Conservation (phyloP, 495 filamentous ascomycete species). For the Penicillium pulvis region DNA sequence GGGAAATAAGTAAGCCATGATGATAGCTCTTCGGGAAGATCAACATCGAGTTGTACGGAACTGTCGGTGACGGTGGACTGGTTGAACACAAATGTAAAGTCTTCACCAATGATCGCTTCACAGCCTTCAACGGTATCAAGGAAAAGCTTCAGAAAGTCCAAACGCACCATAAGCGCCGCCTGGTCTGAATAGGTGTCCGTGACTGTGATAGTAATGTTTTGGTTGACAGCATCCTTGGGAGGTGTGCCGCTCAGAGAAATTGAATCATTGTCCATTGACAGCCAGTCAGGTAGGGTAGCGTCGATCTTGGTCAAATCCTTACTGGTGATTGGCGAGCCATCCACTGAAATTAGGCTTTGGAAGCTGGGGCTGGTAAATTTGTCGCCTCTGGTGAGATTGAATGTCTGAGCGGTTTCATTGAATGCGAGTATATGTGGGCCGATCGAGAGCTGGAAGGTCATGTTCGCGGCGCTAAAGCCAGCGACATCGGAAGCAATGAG, state of each 20-base stretch:
- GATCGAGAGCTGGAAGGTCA: slow-evolving; percentile 69
- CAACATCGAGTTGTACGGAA: slow-evolving; percentile 56
- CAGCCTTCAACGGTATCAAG: slow-evolving; percentile 37
- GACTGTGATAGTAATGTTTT: slow-evolving; percentile 67
- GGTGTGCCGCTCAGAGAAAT: slow-evolving; percentile 66
- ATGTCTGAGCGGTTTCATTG: slow-evolving; percentile 52
- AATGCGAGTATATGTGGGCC: slow-evolving; percentile 68
- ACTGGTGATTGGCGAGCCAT: slow-evolving; percentile 53
- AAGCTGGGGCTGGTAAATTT: slow-evolving; percentile 59
- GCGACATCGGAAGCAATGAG: slow-evolving; percentile 79
- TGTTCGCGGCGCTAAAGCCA: slow-evolving; percentile 70
- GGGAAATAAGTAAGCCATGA: slow-evolving; percentile 71
- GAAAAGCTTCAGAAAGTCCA: slow-evolving; percentile 58
- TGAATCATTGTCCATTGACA: slow-evolving; percentile 64
- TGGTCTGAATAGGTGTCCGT: slow-evolving; percentile 64
- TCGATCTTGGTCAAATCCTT: slow-evolving; percentile 51
- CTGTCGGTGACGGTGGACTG: slow-evolving; percentile 52
- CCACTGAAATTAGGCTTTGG: slow-evolving; percentile 57
- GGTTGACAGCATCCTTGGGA: slow-evolving; percentile 53
- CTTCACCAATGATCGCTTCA: slow-evolving; percentile 63
- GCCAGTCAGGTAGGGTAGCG: slow-evolving; percentile 65
- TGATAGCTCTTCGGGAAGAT: slow-evolving; percentile 47
- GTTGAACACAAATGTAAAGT: slow-evolving; percentile 66
- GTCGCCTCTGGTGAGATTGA: slow-evolving; percentile 61
- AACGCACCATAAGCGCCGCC: slow-evolving; percentile 61